Conservation (phyloP, 163 green algal genomes). For the Scenedesmus sp. region DNA sequence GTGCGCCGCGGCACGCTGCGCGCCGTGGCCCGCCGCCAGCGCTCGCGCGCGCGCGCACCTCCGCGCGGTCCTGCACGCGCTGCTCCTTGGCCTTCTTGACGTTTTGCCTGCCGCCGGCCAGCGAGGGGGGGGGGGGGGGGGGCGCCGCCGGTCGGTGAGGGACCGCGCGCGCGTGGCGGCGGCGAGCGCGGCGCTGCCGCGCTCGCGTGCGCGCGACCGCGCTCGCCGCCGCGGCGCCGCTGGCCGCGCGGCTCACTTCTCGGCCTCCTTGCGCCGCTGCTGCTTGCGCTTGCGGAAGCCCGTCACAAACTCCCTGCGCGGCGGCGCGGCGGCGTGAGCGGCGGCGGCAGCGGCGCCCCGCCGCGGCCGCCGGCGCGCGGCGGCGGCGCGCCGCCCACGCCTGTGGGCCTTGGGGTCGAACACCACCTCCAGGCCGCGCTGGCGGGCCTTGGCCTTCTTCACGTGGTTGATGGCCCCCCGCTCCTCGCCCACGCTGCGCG, state of each 20-base stretch:
- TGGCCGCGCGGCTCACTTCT: conserved; percentile 61
- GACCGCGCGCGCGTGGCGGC: no score
- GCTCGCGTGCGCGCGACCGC: no score
- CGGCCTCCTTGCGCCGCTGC: conserved; percentile 60
- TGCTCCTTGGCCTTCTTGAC: conserved; percentile 54
- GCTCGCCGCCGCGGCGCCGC: no score
- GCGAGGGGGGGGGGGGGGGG: no score
- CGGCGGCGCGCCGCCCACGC: conserved; percentile 49
- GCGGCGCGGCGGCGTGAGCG: not conserved
- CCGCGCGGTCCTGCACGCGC: conserved; percentile 51
- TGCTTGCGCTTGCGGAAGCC: conserved; percentile 75
- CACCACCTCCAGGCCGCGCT: conserved; percentile 61
- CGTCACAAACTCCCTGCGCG: conserved; percentile 67
- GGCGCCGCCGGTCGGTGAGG: no score
- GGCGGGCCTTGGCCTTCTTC: conserved; percentile 53
- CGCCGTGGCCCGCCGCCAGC: no score
- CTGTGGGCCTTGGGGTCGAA: conserved; percentile 68
- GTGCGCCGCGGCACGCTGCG: no score
- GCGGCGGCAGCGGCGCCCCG: not conserved
- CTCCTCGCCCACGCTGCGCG: conserved; percentile 35
- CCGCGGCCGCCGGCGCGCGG: not conserved
- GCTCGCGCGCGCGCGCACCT: conserved; percentile 46
- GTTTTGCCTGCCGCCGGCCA: conserved; percentile 44
- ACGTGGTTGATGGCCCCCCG: conserved; percentile 47
- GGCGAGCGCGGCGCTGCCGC: no score